Evolutionary conservation across 2,329 filamentous ascomycete genomes (phyloP), one percentile per base, ranked within the genome.

Genomic region (Venturia aucupariae): DNA sequence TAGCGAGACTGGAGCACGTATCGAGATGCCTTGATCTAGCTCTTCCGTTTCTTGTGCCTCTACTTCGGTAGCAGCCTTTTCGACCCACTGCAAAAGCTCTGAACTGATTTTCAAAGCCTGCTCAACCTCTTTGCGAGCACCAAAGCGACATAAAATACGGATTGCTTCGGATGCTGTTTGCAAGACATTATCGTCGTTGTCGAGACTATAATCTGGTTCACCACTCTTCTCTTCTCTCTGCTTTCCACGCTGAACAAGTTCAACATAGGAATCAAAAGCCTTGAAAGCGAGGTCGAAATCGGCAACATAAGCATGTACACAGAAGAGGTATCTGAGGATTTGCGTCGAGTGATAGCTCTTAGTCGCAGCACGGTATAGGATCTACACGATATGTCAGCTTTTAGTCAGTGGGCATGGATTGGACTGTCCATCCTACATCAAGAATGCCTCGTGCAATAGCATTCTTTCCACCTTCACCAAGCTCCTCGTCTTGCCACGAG

Each of bases 291-390:
- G 79, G 64, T 96, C 90, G 68, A 97, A 97, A 69, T 99, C 93
- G 10, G 92, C 91, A 22, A 97, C 81, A 2, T 91, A 85, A 22
- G 93, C 81, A 74, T 99, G 94, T 1, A 96, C 88, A 13, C 86
- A 88, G 72, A 97, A 97, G 0, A 99, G 81, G 70, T 92, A 85
- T 65, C 93, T 84, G 38, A 99, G 79, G 67, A 97, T 90, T 11
- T 91, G 80, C 1, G 93, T 96, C 1, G 94, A 99, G 75, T 99
- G 94, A 72, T 94, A 99, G 0, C 92, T 96, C 75, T 94, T 96
- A 11, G 89, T 91, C 8, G 93, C 90, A 27, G 92, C 90, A 46
- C 89, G 88, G 75, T 97, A 99, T 7, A 99, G 81, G 35, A 92
- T 90, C 74, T 94, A 54, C 27, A 54, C 10, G 1, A 19, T 35